phyloP scores from a whole-genome alignment of 176 grass and related monocot genomes.

The Stipa capillata region DNA sequence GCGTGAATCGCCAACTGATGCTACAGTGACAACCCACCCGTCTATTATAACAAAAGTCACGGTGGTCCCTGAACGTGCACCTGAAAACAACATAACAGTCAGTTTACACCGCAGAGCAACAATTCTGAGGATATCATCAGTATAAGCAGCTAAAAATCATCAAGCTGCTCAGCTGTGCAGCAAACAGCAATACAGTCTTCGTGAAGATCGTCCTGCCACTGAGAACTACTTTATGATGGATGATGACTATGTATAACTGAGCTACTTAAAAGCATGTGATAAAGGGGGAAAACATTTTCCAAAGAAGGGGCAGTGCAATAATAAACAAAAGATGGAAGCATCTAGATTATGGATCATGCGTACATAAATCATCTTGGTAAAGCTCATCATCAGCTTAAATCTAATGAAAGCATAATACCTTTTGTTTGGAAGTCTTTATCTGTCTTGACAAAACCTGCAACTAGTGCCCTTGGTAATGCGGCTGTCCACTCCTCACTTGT shows the following conservation, averaged over 20 bases:
- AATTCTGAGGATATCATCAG: neutral
- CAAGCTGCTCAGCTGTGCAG: neutral
- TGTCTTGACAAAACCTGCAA: conserved; percentile 96
- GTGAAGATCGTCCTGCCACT: neutral
- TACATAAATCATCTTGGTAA: neutral
- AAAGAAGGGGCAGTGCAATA: neutral
- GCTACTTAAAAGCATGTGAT: neutral
- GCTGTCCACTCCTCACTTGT: conserved; percentile 84
- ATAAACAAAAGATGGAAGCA: no score
- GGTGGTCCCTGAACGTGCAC: conserved; percentile 68
- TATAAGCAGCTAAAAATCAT: conserved; percentile 19
- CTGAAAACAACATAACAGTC: conserved; percentile 48
- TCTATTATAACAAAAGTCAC: conserved; percentile 97
- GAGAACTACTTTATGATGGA: conserved; percentile 4
- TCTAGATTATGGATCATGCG: neutral
- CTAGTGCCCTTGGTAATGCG: conserved; percentile 80
- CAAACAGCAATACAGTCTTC: conserved; percentile 3
- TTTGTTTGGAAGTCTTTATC: conserved; percentile 81
- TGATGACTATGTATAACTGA: neutral
- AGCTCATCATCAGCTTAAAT: neutral
- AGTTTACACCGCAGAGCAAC: conserved; percentile 3
- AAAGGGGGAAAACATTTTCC: neutral
- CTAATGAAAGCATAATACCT: conserved; percentile 38
- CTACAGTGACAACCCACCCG: conserved; percentile 86
- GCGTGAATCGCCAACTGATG: conserved; percentile 86